Evolutionary conservation across 768 basidiomycete species (phyloP).

Genomic region (Neoboletus magnificus): DNA sequence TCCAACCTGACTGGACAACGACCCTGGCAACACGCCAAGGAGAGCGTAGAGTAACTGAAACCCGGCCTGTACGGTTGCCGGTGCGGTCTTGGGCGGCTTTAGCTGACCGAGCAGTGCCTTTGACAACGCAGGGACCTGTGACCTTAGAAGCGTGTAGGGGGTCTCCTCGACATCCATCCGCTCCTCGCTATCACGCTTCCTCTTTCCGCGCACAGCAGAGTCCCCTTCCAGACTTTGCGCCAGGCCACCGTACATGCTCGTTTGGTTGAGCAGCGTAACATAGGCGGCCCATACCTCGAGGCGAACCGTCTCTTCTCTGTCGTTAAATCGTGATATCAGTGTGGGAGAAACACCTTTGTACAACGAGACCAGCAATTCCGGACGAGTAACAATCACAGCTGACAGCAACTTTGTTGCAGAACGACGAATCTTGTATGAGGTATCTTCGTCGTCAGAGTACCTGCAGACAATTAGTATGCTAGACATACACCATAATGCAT

Average conservation of each 20-base stretch:
- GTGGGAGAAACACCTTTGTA: conserved; percentile 86
- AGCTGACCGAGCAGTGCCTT: conserved; percentile 85
- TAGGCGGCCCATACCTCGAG: conserved; percentile 92
- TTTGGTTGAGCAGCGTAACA: conserved; percentile 77
- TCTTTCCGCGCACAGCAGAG: conserved; percentile 53
- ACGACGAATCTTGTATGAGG: conserved; percentile 95
- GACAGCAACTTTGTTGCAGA: conserved; percentile 87
- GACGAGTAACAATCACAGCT: conserved; percentile 84
- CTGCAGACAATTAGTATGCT: conserved; percentile 36
- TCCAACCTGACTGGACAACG: conserved; percentile 64
- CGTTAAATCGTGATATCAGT: conserved; percentile 87
- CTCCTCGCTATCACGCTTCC: conserved; percentile 74
- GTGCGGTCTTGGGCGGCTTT: conserved; percentile 72
- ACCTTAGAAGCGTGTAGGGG: conserved; percentile 65
- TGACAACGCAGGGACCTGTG: conserved; percentile 74
- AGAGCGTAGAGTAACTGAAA: conserved; percentile 76
- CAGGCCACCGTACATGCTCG: conserved; percentile 69
- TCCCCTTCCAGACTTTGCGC: conserved; percentile 50
- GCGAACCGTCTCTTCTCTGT: conserved; percentile 92
- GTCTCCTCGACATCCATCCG: conserved; percentile 73
- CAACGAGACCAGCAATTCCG: conserved; percentile 75
- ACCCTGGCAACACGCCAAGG: conserved; percentile 79
- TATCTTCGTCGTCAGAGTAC: conserved; percentile 97
- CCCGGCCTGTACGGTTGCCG: conserved; percentile 79
- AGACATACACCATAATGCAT: not conserved